Conservation (phyloP, 306 rosid species). For the Comarum palustre region DNA sequence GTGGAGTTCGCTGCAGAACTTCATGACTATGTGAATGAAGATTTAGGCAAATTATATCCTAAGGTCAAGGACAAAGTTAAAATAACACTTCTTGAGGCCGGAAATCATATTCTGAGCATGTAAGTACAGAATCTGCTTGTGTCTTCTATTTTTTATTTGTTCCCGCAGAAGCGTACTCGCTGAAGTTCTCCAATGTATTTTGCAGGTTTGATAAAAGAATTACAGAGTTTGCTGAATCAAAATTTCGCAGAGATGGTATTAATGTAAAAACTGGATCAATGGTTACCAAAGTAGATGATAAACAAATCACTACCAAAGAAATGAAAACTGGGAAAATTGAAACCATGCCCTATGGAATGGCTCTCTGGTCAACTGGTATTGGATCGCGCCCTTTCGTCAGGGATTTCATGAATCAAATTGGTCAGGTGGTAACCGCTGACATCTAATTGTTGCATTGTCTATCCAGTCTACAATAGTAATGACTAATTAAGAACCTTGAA, state of each 20-base stretch:
- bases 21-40: constrained; percentile 87
- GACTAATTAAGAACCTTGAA: constrained; percentile 1
- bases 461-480: not conserved
- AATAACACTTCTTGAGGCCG: constrained; percentile 90
- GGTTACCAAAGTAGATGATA: constrained; percentile 83
- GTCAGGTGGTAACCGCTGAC: constrained; percentile 62
- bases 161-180: not conserved
- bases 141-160: not conserved
- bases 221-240: constrained; percentile 83
- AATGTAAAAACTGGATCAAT: constrained; percentile 90
- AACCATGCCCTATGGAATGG: constrained; percentile 83
- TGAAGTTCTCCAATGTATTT: constrained; percentile 3
- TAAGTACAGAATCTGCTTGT: constrained; percentile 32
- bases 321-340: constrained; percentile 66
- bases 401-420: constrained; percentile 82
- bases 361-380: constrained; percentile 95
- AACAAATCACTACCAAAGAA: constrained; percentile 76
- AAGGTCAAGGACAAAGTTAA: constrained; percentile 62
- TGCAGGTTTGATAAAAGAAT: constrained; percentile 95
- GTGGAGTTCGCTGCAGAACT: constrained; percentile 98
- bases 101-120: constrained; percentile 85
- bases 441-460: constrained; percentile 5
- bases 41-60: constrained; percentile 73
- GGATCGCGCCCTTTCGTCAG: constrained; percentile 85
- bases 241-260: constrained; percentile 81